Conservation (phyloP, 1,284 basidiomycete species). For the Violaceomyces palustris region DNA sequence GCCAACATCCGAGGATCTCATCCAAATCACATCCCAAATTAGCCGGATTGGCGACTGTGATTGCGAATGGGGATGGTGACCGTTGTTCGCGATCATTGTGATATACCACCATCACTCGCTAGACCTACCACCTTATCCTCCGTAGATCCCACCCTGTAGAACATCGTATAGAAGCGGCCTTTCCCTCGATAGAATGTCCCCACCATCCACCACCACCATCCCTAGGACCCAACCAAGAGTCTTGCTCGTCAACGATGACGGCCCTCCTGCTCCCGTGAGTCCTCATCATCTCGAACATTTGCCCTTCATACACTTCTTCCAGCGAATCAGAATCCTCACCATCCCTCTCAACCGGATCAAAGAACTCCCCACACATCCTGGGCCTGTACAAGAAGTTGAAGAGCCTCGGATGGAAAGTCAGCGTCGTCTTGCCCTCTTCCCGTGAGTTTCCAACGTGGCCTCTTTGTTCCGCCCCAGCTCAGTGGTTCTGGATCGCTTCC, state of each 20-base stretch:
- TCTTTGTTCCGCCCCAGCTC: background rate
- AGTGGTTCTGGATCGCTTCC: slow-evolving; percentile 5
- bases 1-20: no score
- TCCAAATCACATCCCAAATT: no score
- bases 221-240: no score
- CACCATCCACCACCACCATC: no score
- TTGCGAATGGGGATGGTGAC: no score
- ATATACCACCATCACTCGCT: no score
- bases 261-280: slow-evolving; percentile 33
- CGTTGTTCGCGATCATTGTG: no score
- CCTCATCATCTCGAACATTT: background rate
- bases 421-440: slow-evolving; percentile 45
- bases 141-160: no score
- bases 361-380: slow-evolving; percentile 44
- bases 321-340: background rate
- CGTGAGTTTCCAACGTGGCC: slow-evolving; percentile 9
- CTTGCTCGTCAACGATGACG: slow-evolving; percentile 50
- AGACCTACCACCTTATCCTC: no score
- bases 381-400: slow-evolving; percentile 35
- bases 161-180: no score
- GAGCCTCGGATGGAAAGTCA: slow-evolving; percentile 42
- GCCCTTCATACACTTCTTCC: background rate
- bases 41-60: no score
- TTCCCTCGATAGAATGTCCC: no score
- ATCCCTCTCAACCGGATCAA: background rate